These are phyloP conservation scores for Panaeolus cyanescens DNA, from an alignment of 768 basidiomycete genomes.

Conservation along the genomic window DNA sequence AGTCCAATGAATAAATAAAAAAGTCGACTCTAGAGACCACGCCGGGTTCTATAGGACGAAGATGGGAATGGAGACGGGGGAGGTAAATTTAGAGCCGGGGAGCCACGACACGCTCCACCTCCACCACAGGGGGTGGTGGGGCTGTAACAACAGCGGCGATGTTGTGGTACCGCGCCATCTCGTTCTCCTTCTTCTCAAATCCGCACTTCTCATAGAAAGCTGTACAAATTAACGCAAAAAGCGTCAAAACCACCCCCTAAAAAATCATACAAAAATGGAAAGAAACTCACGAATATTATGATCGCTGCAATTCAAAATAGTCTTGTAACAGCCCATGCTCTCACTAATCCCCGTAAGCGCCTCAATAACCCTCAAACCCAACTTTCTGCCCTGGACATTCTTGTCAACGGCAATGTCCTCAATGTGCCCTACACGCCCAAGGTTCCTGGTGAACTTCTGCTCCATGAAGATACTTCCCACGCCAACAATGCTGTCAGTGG, in stretches of 20 bases:
- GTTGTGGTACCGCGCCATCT: constrained; percentile 70
- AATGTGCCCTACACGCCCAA: constrained; percentile 92
- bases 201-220: constrained; percentile 99
- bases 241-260: constrained; percentile 3
- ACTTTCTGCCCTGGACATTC: constrained; percentile 86
- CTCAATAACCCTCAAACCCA: constrained; percentile 86
- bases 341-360: constrained; percentile 86
- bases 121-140: not conserved
- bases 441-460: constrained; percentile 87
- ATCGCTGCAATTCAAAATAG: constrained; percentile 93
- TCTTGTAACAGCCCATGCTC: constrained; percentile 87
- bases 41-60: not conserved
- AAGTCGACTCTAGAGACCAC: not conserved
- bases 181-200: constrained; percentile 84
- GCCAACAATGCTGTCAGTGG: constrained; percentile 78
- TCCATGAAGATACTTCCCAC: constrained; percentile 87
- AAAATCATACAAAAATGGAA: constrained; percentile 6
- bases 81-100: not conserved
- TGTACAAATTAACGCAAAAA: constrained; percentile 29
- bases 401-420: constrained; percentile 97
- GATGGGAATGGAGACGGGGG: too few species aligned
- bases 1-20: too few species aligned
- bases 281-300: constrained; percentile 82
- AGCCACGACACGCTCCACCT: not conserved
- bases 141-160: not conserved